These are phyloP conservation scores for Eustoma russellianum DNA, from an alignment of 257 asterid genomes.

Conservation along the genomic window DNA sequence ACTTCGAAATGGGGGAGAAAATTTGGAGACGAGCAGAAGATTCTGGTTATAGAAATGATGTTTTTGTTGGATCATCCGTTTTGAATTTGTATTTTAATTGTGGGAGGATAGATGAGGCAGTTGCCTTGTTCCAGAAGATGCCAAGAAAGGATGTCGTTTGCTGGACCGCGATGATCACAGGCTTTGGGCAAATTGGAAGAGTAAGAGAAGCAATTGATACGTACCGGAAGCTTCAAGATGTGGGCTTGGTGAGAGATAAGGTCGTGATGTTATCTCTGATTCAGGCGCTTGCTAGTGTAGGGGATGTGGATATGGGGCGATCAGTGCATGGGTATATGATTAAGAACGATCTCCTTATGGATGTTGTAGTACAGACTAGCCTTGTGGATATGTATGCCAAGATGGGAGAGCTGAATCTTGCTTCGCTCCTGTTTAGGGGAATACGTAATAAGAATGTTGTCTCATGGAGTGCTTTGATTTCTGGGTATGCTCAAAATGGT, in stretches of 20 bases:
- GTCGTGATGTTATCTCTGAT: slow-evolving; percentile 58
- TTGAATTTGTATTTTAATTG: slow-evolving; percentile 47
- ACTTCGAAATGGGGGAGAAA: slow-evolving; percentile 41
- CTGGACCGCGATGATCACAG: slow-evolving; percentile 67
- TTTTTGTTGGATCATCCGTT: slow-evolving; percentile 61
- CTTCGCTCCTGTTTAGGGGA: slow-evolving; percentile 36
- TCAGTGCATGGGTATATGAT: slow-evolving; percentile 64
- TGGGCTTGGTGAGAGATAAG: slow-evolving; percentile 55
- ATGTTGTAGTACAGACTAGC: slow-evolving; percentile 51
- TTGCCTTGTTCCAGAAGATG: slow-evolving; percentile 44
- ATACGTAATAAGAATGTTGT: slow-evolving; percentile 37
- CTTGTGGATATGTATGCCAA: slow-evolving; percentile 74
- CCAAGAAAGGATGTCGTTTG: slow-evolving; percentile 50
- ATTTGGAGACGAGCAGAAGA: slow-evolving; percentile 42
- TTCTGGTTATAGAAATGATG: slow-evolving; percentile 48
- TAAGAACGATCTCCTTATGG: slow-evolving; percentile 32
- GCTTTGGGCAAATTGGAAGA: slow-evolving; percentile 48
- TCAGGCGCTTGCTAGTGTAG: slow-evolving; percentile 46
- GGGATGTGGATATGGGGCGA: slow-evolving; percentile 36
- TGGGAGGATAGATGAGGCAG: slow-evolving; percentile 56
- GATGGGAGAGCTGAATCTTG: slow-evolving; percentile 41
- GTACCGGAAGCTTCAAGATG: slow-evolving; percentile 42
- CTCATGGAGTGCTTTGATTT: slow-evolving; percentile 77
- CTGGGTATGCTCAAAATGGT: slow-evolving; percentile 64
- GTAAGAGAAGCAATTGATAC: slow-evolving; percentile 34